Evolutionary conservation across 1,139 yeast species (phyloP).

Genomic region (Saccharomyces hybrid): DNA sequence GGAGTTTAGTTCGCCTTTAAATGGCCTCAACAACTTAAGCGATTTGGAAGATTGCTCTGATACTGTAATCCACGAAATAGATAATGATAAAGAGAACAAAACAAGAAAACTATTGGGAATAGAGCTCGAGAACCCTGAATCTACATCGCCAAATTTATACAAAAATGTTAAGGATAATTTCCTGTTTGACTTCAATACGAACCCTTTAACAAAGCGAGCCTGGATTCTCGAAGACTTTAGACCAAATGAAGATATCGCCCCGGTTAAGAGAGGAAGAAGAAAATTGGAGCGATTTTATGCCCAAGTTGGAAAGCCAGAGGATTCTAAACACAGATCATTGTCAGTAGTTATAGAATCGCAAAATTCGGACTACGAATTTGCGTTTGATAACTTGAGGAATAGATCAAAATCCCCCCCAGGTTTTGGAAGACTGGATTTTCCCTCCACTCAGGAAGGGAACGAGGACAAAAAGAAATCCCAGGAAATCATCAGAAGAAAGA

Average conservation of each 20-base stretch:
- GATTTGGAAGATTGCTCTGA: slow-evolving; percentile 6
- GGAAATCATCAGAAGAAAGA: slow-evolving; percentile 30
- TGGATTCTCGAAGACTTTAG: slow-evolving; percentile 33
- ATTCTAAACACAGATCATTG: not conserved
- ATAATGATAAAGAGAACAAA: slow-evolving; percentile 1
- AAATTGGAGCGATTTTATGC: slow-evolving; percentile 15
- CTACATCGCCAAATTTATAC: not conserved
- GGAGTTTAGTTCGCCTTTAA: slow-evolving; percentile 22
- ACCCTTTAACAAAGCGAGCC: slow-evolving; percentile 29
- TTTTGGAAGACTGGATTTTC: slow-evolving; percentile 55
- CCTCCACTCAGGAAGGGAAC: slow-evolving; percentile 47
- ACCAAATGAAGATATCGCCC: slow-evolving; percentile 18
- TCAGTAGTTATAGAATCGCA: not conserved
- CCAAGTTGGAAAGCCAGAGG: slow-evolving; percentile 17
- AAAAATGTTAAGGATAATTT: slow-evolving; percentile 3
- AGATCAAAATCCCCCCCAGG: slow-evolving; percentile 61
- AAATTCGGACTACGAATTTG: slow-evolving; percentile 6
- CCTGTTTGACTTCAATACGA: slow-evolving; percentile 23
- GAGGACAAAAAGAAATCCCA: slow-evolving; percentile 32
- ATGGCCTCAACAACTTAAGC: slow-evolving; percentile 9
- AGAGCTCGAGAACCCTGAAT: not conserved
- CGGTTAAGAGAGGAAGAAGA: slow-evolving; percentile 11
- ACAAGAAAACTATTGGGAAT: not conserved
- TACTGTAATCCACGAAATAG: not conserved
- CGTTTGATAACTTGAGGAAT: slow-evolving; percentile 32